Evolutionary conservation across 2,329 filamentous ascomycete species (phyloP), one percentile per base, ranked within the genome.

Genomic region (Beauveria sp.): DNA sequence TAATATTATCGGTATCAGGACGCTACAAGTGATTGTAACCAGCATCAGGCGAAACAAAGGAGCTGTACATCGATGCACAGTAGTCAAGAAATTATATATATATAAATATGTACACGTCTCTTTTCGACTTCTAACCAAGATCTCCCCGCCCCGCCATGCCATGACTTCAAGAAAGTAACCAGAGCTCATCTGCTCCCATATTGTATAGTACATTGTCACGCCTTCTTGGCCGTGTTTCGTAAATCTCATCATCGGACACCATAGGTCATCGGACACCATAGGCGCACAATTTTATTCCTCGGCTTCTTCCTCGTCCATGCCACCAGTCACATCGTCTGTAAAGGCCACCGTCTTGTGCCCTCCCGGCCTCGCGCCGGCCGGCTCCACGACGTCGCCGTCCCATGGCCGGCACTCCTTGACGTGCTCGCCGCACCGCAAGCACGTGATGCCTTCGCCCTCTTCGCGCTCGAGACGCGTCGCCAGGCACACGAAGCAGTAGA

Each of bases 401-500:
- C 94, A 99, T 0, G 94, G 91, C 71, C 85, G 87, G 73, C 93
- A 97, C 71, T 92, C 86, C 70, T 88, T 91, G 54, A 96, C 85
- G 22, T 88, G 72, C 69, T 91, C 89, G 20, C 92, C 92, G 70
- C 94, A 99, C 22, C 94, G 84, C 52, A 99, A 77, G 75, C 94
- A 99, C 12, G 85, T 83, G 91, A 92, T 97, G 2, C 93, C 93
- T 70, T 97, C 91, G 37, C 93, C 94, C 71, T 97, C 93, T 74
- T 97, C 93, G 5, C 88, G 85, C 73, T 97, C 93, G 48, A 99
- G 81, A 63, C 90, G 85, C 62, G 92, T 91, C 3, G 92, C 91
- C n/a, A 97, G 76, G 70, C 94, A 99, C 20, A 96, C 91, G 71
- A 96, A 99, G 75, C 94, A 99, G 76, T 97, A 99, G 62, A 97